Evolutionary conservation across 164 flowering plant genomes (phyloP), one percentile per base, ranked within the genome.

Genomic region (Amborella trichopoda): DNA sequence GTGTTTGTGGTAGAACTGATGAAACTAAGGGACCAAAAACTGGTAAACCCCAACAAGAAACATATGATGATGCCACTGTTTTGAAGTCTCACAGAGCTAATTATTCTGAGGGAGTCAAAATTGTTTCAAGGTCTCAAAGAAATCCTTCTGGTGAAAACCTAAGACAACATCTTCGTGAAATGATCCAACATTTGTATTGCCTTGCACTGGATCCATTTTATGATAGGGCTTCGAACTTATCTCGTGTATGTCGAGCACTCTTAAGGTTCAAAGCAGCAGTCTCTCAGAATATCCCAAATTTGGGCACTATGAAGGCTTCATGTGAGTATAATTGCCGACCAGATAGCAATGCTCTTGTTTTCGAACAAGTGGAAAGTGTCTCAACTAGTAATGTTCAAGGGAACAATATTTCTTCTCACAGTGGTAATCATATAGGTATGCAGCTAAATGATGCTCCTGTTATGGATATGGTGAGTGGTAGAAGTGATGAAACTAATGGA

Each of bases 181-280:
- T 49, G 18, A 10, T 60, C 25, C 41, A 19, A 18, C 55, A 60
- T 44, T 42, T 60, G 24, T 23, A 37, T 39, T 36, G 49, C 36
- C 64, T 60, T 53, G 58, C 58, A 26, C 26, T 60, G 53, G 64
- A 60, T 43, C 64, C 64, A 9, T 60, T 60, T 41, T 60, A 60
- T 36, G 40, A 36, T 11, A 45, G 50, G 28, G 3, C 27, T 32
- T 19, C 39, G 46, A 24, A 39, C 30, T 12, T 42, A 16, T 10
- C 6, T 8, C 22, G 49, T 33, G 5, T 48, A 26, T 43, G 40
- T n/a, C 44, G 22, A 38, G 48, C 39, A 23, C 33, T 60, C 23
- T 49, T 60, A 46, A 60, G 21, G 33, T 60, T 20, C 30, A 48
- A 58, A 48, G 23, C 16, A 33, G 45, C 53, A 43, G 40, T 44